Conservation (phyloP, 441 rosid species). For the Pelargonium exstipulatum region DNA sequence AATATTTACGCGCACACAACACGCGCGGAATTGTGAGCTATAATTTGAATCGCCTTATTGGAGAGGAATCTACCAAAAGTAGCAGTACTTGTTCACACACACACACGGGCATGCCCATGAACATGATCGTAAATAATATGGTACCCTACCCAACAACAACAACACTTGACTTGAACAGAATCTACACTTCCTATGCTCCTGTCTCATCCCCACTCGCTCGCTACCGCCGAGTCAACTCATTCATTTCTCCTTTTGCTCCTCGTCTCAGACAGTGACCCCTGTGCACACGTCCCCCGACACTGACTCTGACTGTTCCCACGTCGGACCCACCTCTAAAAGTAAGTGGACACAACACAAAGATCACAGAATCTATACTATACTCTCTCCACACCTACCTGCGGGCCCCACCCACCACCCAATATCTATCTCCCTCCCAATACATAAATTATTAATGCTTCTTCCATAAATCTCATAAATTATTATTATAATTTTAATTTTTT, state of each 20-base stretch:
- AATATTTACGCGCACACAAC: no score
- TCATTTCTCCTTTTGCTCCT: background rate
- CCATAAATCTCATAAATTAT: background rate
- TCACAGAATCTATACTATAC: background rate
- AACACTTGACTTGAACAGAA: background rate
- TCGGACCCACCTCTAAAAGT: conserved; percentile 21
- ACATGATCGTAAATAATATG: no score
- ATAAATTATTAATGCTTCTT: background rate
- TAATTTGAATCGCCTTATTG: no score
- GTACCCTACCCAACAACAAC: background rate
- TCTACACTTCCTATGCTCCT: background rate
- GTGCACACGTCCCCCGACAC: conserved; percentile 27
- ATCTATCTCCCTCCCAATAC: background rate
- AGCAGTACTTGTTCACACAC: no score
- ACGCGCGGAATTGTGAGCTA: no score
- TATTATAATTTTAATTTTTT: no score
- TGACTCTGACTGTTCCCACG: conserved; percentile 25
- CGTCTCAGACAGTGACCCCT: background rate
- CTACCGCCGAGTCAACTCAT: background rate
- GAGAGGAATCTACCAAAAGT: no score
- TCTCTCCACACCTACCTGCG: background rate
- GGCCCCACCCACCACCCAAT: background rate
- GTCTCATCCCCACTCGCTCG: background rate
- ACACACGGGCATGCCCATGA: no score
- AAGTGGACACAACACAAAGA: conserved; percentile 33